phyloP scores from a whole-genome alignment of 2,329 filamentous ascomycete species.

The Fusarium setosum region DNA sequence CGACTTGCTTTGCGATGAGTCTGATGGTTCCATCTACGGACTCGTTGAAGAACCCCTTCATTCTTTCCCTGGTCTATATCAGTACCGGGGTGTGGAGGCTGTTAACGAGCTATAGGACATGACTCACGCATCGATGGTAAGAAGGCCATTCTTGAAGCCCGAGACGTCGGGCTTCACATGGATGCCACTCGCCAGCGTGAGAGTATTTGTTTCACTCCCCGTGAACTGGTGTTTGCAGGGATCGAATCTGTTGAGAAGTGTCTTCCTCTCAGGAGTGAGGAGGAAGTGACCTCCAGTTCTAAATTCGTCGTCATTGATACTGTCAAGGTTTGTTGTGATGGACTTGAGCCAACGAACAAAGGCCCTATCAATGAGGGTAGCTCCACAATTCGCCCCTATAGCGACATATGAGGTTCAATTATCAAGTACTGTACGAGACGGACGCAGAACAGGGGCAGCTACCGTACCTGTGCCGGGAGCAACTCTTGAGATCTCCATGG shows the following conservation, averaged over 20 bases:
- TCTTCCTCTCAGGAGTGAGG: slow-evolving; percentile 3
- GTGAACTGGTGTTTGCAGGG: slow-evolving; percentile 2
- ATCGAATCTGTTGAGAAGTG: neutral
- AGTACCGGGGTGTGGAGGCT: neutral
- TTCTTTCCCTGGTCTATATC: neutral
- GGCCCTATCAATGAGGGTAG: neutral
- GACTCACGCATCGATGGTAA: neutral
- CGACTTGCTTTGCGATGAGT: slow-evolving; percentile 4
- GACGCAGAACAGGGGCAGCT: neutral
- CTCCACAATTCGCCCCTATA: neutral
- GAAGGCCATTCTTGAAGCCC: slow-evolving; percentile 1
- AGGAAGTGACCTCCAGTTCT: slow-evolving; percentile 1
- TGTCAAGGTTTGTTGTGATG: neutral
- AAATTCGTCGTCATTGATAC: neutral
- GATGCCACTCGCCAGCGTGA: neutral
- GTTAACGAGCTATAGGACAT: neutral
- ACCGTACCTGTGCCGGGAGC: neutral
- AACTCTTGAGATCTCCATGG: neutral
- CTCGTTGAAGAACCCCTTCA: neutral
- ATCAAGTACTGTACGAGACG: neutral
- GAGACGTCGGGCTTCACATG: neutral
- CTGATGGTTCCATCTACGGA: neutral
- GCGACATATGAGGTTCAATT: neutral
- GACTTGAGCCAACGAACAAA: slow-evolving; percentile 1
- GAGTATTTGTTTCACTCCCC: neutral